Evolutionary conservation across 306 rosid species (phyloP).

Genomic region (Malus fusca): DNA sequence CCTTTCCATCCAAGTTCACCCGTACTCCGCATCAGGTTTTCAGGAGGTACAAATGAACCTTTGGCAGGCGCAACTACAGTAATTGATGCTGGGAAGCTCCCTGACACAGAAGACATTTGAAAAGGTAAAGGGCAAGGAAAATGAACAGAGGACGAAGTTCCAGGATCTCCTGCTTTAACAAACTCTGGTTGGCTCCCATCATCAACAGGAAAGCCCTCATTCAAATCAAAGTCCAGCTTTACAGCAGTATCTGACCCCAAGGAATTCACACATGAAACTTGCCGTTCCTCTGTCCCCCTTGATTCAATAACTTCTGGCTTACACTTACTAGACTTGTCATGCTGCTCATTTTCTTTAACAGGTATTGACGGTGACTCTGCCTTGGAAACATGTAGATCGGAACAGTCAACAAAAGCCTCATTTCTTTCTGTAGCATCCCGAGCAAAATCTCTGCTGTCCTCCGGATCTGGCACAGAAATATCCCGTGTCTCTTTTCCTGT

Average conservation of each 20-base stretch:
- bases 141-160: slow-evolving; percentile 43
- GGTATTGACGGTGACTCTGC: slow-evolving; percentile 6
- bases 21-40: slow-evolving; percentile 53
- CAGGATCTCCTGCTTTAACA: slow-evolving; percentile 37
- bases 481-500: slow-evolving; percentile 14
- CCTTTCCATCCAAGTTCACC: slow-evolving; percentile 96
- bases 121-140: slow-evolving; percentile 54
- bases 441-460: slow-evolving; percentile 6
- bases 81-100: slow-evolving; percentile 61
- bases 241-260: slow-evolving; percentile 35
- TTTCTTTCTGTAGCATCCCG: slow-evolving; percentile 17
- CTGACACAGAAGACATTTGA: slow-evolving; percentile 51
- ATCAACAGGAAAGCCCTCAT: slow-evolving; percentile 76
- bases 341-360: slow-evolving; percentile 19
- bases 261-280: slow-evolving; percentile 21
- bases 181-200: slow-evolving; percentile 58
- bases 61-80: slow-evolving; percentile 90
- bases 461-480: background rate
- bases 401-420: slow-evolving; percentile 6
- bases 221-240: slow-evolving; percentile 81
- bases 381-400: slow-evolving; percentile 1
- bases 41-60: slow-evolving; percentile 73
- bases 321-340: slow-evolving; percentile 13
- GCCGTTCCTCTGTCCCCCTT: slow-evolving; percentile 27
- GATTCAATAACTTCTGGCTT: slow-evolving; percentile 23